Base-by-base conservation (phyloP, 2,329 filamentous ascomycete species). In the Botrytis porri region DNA sequence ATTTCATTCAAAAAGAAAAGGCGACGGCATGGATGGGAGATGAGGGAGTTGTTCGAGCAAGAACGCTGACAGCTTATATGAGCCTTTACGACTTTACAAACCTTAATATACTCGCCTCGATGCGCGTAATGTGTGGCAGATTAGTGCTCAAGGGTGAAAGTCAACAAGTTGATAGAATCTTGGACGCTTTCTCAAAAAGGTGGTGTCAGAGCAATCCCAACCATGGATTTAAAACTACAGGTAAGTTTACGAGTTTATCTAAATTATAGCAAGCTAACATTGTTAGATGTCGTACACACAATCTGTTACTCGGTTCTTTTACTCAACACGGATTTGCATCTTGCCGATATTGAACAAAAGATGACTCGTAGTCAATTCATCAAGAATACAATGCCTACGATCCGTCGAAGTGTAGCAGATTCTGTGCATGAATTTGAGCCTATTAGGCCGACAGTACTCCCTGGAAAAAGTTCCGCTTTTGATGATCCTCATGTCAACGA, bases 341-440 rank as follows among this genome's bases (percentile, higher is more conserved):
- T 98, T 79, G 96, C 95, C 73, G 95, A 98, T 80, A 97, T 98
- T 77, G 94, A 97, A 75, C 90, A 93, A 78, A 97, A 97, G 84
- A 99, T 99, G 96, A 98, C 95, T 1, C 90, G 93, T 72, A 91
- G 88, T 75, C 95, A 98, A 80, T 99, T 98, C 80, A 89, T 99
- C 80, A 97, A 97, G 83, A 99, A 99, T 80, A 98, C 96, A 7
- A 91, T 98, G 86, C 92, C 93, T 0, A 97, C 95, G 0, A 93
- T 99, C 75, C 89, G 89, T 73, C 90, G 94, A 66, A 90, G 93
- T 20, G 87, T 94, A 16, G 85, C 87, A 57, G 93, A 97, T 77
- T 89, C 90, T n/a, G 88, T 86, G 0, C 89, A 92, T 1, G 88
- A 90, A 74, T 92, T 92, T 75, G 87, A 91, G 48, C 85, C 76